Percentiles rank a stretch among this genome's conserved stretches.
Evolutionary conservation across 164 flowering plant genomes (phyloP).

Genomic region (Tinospora cordifolia): DNA sequence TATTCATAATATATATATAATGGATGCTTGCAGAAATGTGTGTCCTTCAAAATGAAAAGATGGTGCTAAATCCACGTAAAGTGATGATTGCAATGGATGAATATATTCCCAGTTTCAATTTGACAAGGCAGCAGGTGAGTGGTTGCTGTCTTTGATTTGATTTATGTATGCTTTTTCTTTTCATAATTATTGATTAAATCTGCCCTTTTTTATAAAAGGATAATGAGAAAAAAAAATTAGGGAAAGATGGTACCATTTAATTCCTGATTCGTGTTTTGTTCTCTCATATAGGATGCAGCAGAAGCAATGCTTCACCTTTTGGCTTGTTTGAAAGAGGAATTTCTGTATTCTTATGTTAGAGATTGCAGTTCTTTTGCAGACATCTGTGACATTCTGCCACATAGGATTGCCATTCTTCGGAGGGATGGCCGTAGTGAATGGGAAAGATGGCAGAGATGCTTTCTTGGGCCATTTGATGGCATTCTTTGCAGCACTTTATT

Average conservation of each 20-base stretch:
- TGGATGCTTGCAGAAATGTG: constrained; percentile 49
- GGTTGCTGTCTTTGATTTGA: not conserved
- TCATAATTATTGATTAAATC: too few species aligned
- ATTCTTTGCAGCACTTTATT: constrained; percentile 66
- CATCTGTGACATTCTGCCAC: constrained; percentile 22
- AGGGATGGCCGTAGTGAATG: constrained; percentile 31
- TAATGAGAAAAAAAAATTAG: too few species aligned
- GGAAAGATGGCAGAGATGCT: constrained; percentile 57
- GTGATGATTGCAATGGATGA: constrained; percentile 61
- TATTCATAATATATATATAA: not conserved
- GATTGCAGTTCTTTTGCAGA: constrained; percentile 45
- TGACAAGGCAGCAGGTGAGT: constrained; percentile 74
- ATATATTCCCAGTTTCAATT: constrained; percentile 58
- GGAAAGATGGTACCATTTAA: not conserved
- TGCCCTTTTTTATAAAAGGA: too few species aligned
- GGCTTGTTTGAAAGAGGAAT: constrained; percentile 69
- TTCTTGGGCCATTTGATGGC: constrained; percentile 88
- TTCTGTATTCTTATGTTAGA: constrained; percentile 44
- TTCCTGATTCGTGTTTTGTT: not conserved
- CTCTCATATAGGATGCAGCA: constrained; percentile 66
- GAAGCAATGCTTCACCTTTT: constrained; percentile 81
- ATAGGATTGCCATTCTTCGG: constrained; percentile 32
- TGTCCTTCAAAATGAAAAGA: constrained; percentile 25
- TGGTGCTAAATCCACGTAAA: constrained; percentile 47
- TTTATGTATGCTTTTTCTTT: not conserved